Conservation (phyloP, 306 rosid genomes). For the Cajanus cajan region DNA sequence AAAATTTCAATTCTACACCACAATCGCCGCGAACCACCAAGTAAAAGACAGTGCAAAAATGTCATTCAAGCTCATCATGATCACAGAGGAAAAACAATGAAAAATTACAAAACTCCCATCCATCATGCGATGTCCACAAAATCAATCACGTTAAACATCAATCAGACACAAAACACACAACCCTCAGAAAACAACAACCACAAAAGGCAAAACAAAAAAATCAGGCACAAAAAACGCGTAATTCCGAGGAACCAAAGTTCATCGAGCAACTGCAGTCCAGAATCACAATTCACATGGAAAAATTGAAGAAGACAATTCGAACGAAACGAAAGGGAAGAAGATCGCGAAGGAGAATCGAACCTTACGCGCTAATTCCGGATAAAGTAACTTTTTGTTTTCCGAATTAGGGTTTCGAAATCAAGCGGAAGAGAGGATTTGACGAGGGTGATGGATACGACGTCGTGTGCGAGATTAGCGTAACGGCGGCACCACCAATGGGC, state of each 20-base stretch:
- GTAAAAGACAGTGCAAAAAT: not conserved
- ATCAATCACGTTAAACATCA: not conserved
- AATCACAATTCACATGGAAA: conserved; percentile 17
- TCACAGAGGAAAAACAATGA: not conserved
- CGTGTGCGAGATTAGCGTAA: not conserved
- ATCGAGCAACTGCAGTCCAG: not conserved
- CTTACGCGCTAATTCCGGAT: conserved; percentile 2
- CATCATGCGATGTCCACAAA: not conserved
- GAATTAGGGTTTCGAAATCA: conserved; percentile 20
- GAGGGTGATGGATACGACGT: conserved; percentile 15
- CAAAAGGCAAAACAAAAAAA: not conserved
- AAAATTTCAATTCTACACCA: not conserved
- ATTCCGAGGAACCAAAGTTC: not conserved
- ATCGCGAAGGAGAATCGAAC: conserved; percentile 25
- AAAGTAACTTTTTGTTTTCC: not conserved
- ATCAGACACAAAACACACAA: not conserved
- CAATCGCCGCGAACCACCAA: not conserved
- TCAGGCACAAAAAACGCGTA: not conserved
- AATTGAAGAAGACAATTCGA: not conserved
- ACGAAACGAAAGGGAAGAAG: not conserved
- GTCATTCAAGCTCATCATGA: not conserved
- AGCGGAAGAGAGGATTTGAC: not conserved
- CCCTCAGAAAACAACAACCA: conserved; percentile 4
- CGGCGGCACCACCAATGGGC: conserved; percentile 25
- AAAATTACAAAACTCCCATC: not conserved